Conservation (phyloP, 2,329 filamentous ascomycete genomes). For the Westerdykella aurantiaca region DNA sequence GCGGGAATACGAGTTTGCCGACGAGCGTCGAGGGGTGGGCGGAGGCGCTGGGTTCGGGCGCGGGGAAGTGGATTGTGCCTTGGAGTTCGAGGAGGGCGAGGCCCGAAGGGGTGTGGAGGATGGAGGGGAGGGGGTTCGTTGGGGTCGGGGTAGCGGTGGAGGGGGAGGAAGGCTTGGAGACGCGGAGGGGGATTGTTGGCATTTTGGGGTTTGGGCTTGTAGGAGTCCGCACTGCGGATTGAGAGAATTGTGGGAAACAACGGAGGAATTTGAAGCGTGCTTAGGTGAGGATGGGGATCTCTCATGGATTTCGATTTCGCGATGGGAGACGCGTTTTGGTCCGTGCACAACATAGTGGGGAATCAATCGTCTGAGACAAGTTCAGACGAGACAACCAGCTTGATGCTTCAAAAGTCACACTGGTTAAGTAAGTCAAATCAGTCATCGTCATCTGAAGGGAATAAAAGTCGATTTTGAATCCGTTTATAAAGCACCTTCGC, state of each 20-base stretch:
- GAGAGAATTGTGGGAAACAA: not conserved
- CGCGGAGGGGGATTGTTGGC: conserved; percentile 26
- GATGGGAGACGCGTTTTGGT: conserved; percentile 4
- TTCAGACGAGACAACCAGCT: too few species aligned
- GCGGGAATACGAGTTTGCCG: conserved; percentile 72
- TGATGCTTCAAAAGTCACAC: too few species aligned
- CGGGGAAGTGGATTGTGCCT: conserved; percentile 76
- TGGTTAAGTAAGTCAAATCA: too few species aligned
- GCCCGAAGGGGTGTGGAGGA: conserved; percentile 83
- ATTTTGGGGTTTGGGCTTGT: conserved; percentile 11
- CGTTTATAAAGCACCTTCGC: too few species aligned
- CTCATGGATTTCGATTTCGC: not conserved
- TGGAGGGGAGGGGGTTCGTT: conserved; percentile 62
- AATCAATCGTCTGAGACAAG: too few species aligned
- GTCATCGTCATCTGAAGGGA: too few species aligned
- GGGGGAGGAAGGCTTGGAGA: conserved; percentile 7
- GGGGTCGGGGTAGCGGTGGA: not conserved
- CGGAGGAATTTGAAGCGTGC: not conserved
- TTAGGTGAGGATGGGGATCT: too few species aligned
- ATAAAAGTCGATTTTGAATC: too few species aligned
- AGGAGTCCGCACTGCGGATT: not conserved
- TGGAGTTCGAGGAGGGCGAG: conserved; percentile 89
- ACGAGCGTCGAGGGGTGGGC: conserved; percentile 46
- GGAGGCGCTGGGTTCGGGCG: conserved; percentile 21
- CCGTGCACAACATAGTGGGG: conserved; percentile 1